A percentile compares a stretch with the other conserved stretches of the same genome.
Evolutionary conservation across 2,329 filamentous ascomycete species (phyloP).

Genomic region (Ophiocordyceps camponoti-floridani): DNA sequence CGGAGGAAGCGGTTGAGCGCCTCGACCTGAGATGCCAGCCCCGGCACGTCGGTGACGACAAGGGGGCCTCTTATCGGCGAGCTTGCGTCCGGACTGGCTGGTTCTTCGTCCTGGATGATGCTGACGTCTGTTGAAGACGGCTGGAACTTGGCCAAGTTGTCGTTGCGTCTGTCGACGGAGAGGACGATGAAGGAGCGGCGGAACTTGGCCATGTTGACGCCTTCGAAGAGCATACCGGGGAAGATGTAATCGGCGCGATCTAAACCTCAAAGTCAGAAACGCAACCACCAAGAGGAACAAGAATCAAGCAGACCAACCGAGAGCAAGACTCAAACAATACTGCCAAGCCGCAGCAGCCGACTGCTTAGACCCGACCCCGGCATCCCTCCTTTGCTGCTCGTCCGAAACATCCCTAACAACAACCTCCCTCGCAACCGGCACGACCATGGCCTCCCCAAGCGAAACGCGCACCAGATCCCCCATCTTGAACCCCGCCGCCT

Average conservation of each 20-base stretch:
- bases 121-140: conserved; percentile 17
- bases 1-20: conserved; percentile 49
- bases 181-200: conserved; percentile 31
- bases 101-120: conserved; percentile 15
- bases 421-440: conserved; percentile 39
- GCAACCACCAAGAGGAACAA: not conserved
- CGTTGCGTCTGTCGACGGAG: conserved; percentile 33
- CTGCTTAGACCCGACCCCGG: conserved; percentile 7
- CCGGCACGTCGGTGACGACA: conserved; percentile 41
- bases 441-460: conserved; percentile 26
- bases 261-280: conserved; percentile 10
- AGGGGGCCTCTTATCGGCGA: conserved; percentile 15
- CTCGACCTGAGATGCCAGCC: conserved; percentile 44
- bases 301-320: conserved; percentile 9
- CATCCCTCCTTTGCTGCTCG: conserved; percentile 7
- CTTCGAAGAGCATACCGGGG: conserved; percentile 53
- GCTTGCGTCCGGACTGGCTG: conserved; percentile 2
- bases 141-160: conserved; percentile 25
- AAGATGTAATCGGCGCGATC: conserved; percentile 50
- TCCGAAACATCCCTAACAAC: conserved; percentile 40
- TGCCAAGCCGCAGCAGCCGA: conserved; percentile 16
- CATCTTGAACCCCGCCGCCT: conserved; percentile 53
- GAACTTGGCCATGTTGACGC: conserved; percentile 19
- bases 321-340: conserved; percentile 12
- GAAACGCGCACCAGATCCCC: conserved; percentile 45